Percentiles rank a stretch among this genome's conserved stretches.
phyloP scores from a whole-genome alignment of 306 rosid species.

The Medicago arabica region DNA sequence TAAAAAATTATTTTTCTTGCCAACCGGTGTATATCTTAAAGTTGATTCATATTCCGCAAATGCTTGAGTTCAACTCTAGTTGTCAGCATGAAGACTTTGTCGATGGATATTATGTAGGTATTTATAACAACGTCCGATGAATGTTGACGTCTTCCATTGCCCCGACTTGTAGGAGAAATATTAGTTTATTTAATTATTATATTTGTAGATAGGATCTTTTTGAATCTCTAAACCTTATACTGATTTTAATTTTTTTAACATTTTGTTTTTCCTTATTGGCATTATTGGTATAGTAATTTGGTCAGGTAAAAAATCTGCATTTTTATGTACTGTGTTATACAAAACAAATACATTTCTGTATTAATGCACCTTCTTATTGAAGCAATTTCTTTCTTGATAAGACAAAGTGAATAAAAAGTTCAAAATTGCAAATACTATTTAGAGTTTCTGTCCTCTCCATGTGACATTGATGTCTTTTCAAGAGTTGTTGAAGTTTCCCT shows the following conservation, averaged over 20 bases:
- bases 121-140: too few species aligned
- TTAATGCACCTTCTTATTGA: slow-evolving; percentile 30
- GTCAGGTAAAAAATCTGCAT: slow-evolving; percentile 3
- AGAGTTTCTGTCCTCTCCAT: slow-evolving; percentile 43
- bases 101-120: neutral
- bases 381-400: slow-evolving; percentile 25
- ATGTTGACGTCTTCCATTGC: too few species aligned
- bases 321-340: slow-evolving; percentile 28
- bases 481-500: slow-evolving; percentile 53
- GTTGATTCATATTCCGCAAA: too few species aligned
- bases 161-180: too few species aligned
- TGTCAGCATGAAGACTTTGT: neutral
- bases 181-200: too few species aligned
- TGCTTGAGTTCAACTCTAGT: neutral
- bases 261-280: slow-evolving; percentile 11
- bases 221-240: neutral
- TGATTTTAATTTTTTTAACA: neutral
- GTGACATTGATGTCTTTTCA: slow-evolving; percentile 37
- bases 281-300: slow-evolving; percentile 36
- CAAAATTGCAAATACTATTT: slow-evolving; percentile 45
- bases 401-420: slow-evolving; percentile 38
- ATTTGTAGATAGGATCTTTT: too few species aligned
- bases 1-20: too few species aligned
- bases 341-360: slow-evolving; percentile 3
- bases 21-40: too few species aligned